Percentiles rank a stretch among this genome's conserved stretches.
phyloP scores from a whole-genome alignment of 2,329 filamentous ascomycete species.

The Hymenoscyphus fructigenus region DNA sequence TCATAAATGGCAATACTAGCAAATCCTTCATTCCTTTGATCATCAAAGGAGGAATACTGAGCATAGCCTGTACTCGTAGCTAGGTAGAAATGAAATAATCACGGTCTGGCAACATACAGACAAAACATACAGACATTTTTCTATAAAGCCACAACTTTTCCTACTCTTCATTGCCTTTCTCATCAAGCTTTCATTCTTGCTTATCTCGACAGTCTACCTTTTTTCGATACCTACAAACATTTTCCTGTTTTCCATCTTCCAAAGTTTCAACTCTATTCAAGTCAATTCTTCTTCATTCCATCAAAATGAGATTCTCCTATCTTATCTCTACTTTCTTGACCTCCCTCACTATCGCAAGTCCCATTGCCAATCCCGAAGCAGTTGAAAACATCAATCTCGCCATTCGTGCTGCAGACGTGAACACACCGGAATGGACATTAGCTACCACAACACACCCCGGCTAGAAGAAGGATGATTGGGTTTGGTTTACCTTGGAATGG shows the following conservation, averaged over 20 bases:
- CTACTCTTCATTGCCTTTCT: too few species aligned
- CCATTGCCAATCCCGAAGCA: conserved; percentile 2
- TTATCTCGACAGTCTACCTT: background rate
- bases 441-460: background rate
- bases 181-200: background rate
- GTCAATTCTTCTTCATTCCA: background rate
- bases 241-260: background rate
- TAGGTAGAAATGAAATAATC: background rate
- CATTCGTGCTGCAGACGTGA: background rate
- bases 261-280: background rate
- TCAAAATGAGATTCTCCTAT: conserved; percentile 8
- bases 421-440: background rate
- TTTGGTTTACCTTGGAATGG: background rate
- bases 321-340: conserved; percentile 2
- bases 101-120: too few species aligned
- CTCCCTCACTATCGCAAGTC: background rate
- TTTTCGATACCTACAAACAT: background rate
- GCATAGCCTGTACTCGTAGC: background rate
- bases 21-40: background rate
- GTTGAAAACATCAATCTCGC: background rate
- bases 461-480: background rate
- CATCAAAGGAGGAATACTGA: background rate
- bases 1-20: too few species aligned
- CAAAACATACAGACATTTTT: background rate
- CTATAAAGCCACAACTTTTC: background rate